Percentiles rank a stretch among this genome's conserved stretches.
phyloP scores from a whole-genome alignment of 148 eudicot species.

The Heliamphora exappendiculata region DNA sequence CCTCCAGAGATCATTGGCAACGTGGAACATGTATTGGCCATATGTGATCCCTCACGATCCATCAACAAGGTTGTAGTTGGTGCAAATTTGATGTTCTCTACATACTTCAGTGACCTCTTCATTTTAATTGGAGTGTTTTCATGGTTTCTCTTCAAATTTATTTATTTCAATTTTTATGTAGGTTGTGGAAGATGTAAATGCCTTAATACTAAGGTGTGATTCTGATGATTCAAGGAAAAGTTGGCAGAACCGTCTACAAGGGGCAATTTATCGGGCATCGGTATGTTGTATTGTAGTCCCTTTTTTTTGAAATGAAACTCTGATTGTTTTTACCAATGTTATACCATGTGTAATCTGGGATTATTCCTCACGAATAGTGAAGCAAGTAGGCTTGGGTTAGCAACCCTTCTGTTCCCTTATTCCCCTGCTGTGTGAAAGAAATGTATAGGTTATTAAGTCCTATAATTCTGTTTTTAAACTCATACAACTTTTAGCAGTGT shows the following conservation, averaged over 20 bases:
- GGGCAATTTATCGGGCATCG: conserved; percentile 86
- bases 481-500: background rate
- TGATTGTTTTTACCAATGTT: background rate
- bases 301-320: background rate
- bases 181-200: conserved; percentile 83
- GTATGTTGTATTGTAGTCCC: conserved; percentile 26
- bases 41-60: conserved; percentile 46
- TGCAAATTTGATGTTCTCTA: background rate
- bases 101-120: background rate
- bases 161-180: conserved; percentile 18
- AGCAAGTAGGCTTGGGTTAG: background rate
- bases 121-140: background rate
- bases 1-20: conserved; percentile 63
- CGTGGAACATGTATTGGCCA: conserved; percentile 65
- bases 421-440: background rate
- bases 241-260: conserved; percentile 78
- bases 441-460: background rate
- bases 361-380: background rate
- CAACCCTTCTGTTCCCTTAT: background rate
- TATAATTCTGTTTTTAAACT: background rate
- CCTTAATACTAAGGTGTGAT: conserved; percentile 62
- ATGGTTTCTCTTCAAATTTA: background rate
- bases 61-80: conserved; percentile 42
- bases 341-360: background rate
- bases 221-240: conserved; percentile 53